phyloP scores from a whole-genome alignment of 2,329 filamentous ascomycete species.

The Elsinoe fawcettii region DNA sequence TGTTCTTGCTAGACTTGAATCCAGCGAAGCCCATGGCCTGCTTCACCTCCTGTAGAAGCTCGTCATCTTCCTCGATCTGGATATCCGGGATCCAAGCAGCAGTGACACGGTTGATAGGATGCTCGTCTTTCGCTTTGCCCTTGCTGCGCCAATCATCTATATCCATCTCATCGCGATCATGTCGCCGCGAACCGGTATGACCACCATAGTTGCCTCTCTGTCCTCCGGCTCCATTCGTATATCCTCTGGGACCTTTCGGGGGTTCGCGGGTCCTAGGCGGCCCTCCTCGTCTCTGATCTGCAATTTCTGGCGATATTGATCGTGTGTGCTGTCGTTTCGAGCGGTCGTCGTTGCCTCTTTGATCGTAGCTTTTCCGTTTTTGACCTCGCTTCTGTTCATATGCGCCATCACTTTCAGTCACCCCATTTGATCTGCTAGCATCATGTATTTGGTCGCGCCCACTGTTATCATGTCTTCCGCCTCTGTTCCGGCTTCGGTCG shows the following conservation, averaged over 20 bases:
- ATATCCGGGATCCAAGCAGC: conserved; percentile 16
- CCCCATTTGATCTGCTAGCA: background rate
- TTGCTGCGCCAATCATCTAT: background rate
- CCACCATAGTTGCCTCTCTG: conserved; percentile 6
- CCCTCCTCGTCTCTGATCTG: background rate
- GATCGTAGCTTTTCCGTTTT: conserved; percentile 14
- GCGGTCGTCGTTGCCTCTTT: conserved; percentile 3
- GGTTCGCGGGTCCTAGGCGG: background rate
- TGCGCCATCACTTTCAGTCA: background rate
- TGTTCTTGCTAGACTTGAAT: conserved; percentile 81
- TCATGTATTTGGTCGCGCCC: background rate
- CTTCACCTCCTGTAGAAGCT: conserved; percentile 56
- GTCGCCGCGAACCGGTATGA: background rate
- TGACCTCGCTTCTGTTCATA: conserved; percentile 14
- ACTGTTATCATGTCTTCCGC: background rate
- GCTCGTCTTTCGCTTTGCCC: background rate
- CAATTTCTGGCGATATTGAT: conserved; percentile 5
- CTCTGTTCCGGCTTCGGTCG: background rate
- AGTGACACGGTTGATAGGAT: background rate
- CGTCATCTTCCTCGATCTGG: conserved; percentile 22
- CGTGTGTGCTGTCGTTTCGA: conserved; percentile 1
- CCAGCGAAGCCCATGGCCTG: conserved; percentile 83
- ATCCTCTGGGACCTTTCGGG: conserved; percentile 9
- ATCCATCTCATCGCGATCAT: conserved; percentile 1
- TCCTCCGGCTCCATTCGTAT: background rate